A percentile compares a stretch with the other conserved stretches of the same genome.
phyloP scores from a whole-genome alignment of 2,329 filamentous ascomycete genomes.

The Grosmannia clavigera region DNA sequence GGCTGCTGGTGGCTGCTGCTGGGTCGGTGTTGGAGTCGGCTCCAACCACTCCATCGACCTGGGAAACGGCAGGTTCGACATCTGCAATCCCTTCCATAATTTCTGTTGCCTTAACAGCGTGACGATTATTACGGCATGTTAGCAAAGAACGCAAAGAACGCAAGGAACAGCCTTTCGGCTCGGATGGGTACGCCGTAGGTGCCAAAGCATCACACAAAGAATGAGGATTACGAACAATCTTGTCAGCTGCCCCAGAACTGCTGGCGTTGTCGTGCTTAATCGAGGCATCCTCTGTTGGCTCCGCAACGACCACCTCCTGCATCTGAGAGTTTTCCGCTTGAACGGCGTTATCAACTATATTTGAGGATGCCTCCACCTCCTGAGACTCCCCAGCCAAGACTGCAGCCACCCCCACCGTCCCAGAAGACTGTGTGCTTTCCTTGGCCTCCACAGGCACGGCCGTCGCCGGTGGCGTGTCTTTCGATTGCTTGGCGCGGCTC shows the following conservation, averaged over 20 bases:
- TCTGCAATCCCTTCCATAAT: constrained; percentile 1
- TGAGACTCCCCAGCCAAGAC: constrained; percentile 6
- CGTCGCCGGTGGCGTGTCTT: constrained; percentile 24
- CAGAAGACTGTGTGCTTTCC: constrained; percentile 1
- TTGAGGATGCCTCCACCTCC: constrained; percentile 2
- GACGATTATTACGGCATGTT: constrained; percentile 6
- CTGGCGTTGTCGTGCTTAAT: constrained; percentile 2
- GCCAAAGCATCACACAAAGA: not conserved
- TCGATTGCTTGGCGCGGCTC: constrained; percentile 37
- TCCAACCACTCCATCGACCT: constrained; percentile 14
- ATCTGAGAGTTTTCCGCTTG: constrained; percentile 4
- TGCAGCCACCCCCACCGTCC: constrained; percentile 4
- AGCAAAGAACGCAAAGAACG: constrained; percentile 2
- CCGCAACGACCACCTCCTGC: constrained; percentile 7
- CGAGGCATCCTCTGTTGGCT: constrained; percentile 4
- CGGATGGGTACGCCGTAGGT: not conserved
- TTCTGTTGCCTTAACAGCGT: not conserved
- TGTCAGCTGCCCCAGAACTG: constrained; percentile 7
- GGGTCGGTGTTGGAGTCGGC: constrained; percentile 17
- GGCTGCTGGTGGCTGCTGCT: constrained; percentile 13
- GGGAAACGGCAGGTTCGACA: constrained; percentile 12
- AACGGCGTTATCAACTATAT: constrained; percentile 7
- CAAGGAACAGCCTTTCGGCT: not conserved
- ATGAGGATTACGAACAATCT: constrained; percentile 9
- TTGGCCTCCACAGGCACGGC: constrained; percentile 28